Percentiles rank a stretch among this genome's conserved stretches.
Evolutionary conservation across 2,329 filamentous ascomycete genomes (phyloP).

Genomic region (Cercospora sp.): DNA sequence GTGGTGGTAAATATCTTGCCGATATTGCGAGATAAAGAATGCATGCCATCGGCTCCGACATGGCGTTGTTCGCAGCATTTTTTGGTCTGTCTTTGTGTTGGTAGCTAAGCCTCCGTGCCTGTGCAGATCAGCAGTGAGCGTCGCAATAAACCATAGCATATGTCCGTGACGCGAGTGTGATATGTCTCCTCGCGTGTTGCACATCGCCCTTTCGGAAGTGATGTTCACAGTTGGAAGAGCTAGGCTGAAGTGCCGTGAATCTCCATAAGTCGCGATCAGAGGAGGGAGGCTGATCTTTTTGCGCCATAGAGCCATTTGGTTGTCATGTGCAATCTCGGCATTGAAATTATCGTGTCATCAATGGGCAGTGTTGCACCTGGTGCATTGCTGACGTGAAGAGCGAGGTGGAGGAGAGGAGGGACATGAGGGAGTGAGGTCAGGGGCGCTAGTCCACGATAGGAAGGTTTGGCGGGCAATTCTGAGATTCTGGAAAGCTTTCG

Average conservation of each 20-base stretch:
- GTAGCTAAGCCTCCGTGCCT: background rate
- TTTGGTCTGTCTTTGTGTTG: background rate
- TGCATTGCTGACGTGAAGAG: background rate
- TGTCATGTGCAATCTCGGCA: background rate
- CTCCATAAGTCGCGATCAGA: background rate
- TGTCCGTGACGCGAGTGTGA: background rate
- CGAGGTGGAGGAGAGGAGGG: background rate
- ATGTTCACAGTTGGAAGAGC: background rate
- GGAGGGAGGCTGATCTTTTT: background rate
- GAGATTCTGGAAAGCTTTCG: slow-evolving; percentile 9
- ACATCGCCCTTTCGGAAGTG: background rate
- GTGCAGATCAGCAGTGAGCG: background rate
- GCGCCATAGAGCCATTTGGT: background rate
- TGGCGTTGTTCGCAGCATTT: background rate
- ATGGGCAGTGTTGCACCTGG: background rate
- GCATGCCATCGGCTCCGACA: background rate
- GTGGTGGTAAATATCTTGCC: background rate
- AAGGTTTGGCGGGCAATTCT: background rate
- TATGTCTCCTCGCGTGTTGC: background rate
- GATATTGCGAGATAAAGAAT: background rate
- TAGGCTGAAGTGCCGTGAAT: background rate
- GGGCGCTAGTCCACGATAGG: background rate
- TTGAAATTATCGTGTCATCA: background rate
- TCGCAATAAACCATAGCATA: background rate
- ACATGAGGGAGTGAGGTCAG: background rate